These are phyloP conservation scores for Rutstroemia sp. DNA, from an alignment of 2,329 filamentous ascomycete species.

Conservation along the genomic window DNA sequence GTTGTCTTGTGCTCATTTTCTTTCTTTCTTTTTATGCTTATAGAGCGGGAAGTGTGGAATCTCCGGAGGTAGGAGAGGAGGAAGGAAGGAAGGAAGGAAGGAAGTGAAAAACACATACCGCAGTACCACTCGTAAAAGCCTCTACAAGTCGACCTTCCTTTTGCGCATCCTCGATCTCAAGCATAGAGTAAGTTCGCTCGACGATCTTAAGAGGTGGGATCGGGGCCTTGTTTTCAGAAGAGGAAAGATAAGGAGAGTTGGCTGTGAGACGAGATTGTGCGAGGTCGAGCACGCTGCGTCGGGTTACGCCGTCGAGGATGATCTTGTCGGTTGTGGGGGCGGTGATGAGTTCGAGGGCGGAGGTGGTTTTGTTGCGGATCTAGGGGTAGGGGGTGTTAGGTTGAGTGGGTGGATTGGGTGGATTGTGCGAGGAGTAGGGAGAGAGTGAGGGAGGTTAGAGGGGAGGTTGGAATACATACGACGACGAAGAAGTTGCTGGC, in stretches of 20 bases:
- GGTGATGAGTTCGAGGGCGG: constrained; percentile 37
- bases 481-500: constrained; percentile 89
- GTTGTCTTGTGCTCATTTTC: not conserved
- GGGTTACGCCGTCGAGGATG: constrained; percentile 80
- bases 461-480: not conserved
- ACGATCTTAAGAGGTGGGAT: constrained; percentile 57
- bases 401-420: not conserved
- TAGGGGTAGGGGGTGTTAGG: not conserved
- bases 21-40: not conserved
- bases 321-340: constrained; percentile 75
- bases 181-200: constrained; percentile 75
- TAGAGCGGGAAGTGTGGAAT: not conserved
- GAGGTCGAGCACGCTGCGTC: constrained; percentile 70
- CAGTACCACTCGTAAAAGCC: constrained; percentile 80
- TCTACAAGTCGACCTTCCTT: constrained; percentile 73
- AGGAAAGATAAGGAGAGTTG: constrained; percentile 21
- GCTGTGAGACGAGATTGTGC: constrained; percentile 53
- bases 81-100: not conserved
- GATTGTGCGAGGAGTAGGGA: not conserved
- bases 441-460: not conserved
- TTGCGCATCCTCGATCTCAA: constrained; percentile 65
- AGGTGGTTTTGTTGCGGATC: not conserved
- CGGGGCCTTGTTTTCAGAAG: not conserved
- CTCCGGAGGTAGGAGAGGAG: not conserved
- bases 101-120: constrained; percentile 45